A percentile compares a stretch with the other conserved stretches of the same genome.
These are phyloP conservation scores for Leccinum angustisporum DNA, from an alignment of 1,284 basidiomycete genomes.

Conservation along the genomic window DNA sequence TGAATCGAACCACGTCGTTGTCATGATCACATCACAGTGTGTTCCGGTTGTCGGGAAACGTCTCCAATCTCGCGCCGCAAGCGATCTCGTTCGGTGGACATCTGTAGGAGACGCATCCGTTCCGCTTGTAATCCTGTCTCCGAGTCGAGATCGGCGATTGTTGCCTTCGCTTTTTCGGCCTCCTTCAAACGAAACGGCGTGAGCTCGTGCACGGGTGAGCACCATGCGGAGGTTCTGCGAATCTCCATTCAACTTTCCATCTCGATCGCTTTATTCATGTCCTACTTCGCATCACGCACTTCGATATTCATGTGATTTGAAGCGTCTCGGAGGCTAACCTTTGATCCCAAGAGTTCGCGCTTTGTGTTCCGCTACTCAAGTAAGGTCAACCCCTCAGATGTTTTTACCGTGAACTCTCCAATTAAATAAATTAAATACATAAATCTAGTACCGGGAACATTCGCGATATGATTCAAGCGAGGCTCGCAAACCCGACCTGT, in stretches of 20 bases:
- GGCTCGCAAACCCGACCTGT: no score
- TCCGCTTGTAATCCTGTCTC: constrained; percentile 64
- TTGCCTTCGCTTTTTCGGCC: constrained; percentile 60
- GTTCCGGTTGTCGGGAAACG: constrained; percentile 58
- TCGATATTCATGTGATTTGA: constrained; percentile 57
- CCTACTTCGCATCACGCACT: no score
- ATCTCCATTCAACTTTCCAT: constrained; percentile 22
- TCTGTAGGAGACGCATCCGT: constrained; percentile 58
- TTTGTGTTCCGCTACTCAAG: constrained; percentile 47
- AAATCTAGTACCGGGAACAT: no score
- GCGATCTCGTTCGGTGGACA: constrained; percentile 61
- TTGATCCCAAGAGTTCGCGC: constrained; percentile 53
- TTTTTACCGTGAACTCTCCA: no score
- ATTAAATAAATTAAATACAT: no score
- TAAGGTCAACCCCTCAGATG: constrained; percentile 8
- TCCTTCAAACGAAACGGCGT: constrained; percentile 35
- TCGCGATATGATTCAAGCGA: no score
- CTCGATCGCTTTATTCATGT: constrained; percentile 46
- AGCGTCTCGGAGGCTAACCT: constrained; percentile 66
- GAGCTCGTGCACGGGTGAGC: background rate
- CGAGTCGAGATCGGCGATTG: constrained; percentile 58
- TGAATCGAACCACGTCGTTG: no score
- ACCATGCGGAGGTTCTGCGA: constrained; percentile 30
- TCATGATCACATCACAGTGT: constrained; percentile 51
- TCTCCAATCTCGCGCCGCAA: constrained; percentile 62